Evolutionary conservation across 1,284 basidiomycete species (phyloP).

Genomic region (Ustilago xerochloae): DNA sequence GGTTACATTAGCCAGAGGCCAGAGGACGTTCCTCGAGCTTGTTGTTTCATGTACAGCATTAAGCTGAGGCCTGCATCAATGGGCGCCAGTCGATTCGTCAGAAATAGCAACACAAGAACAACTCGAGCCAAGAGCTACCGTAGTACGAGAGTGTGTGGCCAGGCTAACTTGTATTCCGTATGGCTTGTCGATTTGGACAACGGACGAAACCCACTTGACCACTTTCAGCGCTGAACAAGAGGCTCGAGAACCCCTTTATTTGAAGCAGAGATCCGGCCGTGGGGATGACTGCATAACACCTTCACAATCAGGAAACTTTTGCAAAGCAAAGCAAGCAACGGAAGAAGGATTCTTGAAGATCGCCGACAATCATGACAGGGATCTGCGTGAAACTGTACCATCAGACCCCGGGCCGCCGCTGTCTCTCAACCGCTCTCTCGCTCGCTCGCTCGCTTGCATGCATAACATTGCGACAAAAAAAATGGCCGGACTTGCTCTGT

Average conservation of each 20-base stretch:
- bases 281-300: background rate
- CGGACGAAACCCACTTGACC: too few species aligned
- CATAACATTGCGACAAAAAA: too few species aligned
- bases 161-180: too few species aligned
- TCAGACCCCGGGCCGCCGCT: background rate
- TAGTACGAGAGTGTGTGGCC: too few species aligned
- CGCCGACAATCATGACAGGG: constrained; percentile 2
- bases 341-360: background rate
- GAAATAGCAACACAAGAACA: too few species aligned
- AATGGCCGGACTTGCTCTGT: background rate
- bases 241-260: constrained; percentile 7
- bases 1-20: background rate
- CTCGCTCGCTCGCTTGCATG: too few species aligned
- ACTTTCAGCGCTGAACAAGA: constrained; percentile 1
- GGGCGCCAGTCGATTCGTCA: too few species aligned
- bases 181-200: constrained; percentile 1
- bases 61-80: too few species aligned
- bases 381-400: background rate
- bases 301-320: background rate
- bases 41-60: too few species aligned
- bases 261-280: background rate
- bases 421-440: background rate
- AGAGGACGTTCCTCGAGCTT: too few species aligned
- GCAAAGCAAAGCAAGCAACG: background rate
- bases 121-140: too few species aligned